Base-by-base conservation (phyloP, 768 basidiomycete species). In the Lactifluus hygrophoroides region DNA sequence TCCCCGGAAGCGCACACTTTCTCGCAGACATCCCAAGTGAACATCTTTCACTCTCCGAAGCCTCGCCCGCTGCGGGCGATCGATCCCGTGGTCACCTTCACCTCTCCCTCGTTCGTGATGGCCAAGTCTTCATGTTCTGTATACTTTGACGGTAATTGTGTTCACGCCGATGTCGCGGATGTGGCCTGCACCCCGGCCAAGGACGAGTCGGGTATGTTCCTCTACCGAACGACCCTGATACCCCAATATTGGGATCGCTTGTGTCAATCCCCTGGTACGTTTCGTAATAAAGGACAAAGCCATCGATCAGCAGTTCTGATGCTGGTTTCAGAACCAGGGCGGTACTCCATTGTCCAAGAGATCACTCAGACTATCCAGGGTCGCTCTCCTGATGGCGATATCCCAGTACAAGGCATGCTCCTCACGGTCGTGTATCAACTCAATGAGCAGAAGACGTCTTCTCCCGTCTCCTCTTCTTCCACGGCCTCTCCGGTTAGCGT, bases 221-320 rank as follows among this genome's bases (percentile, higher is more conserved):
- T 88, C 32, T 88, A 89, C 70, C 79, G 75, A 57, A 84, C 83
- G 3, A 60, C 76, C 1, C 75, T 89, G 27, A 80, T 81, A 6
- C 87, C 87, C 4, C 74, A 74, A 46, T 88, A 79, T 65, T 89
- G 87, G 87, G 71, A 75, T 17, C 77, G 74, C 21, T 74, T 89
- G 56, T 78, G 78, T 53, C 71, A 75, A 61, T 78, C 79, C 52
- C 61, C 75, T 63, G 82, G 87, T 86, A 64, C 54, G 77, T 66
- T 10, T 23, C 48, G 5, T 21, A 25, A 25, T 30, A 48, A 37
- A 55, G 57, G 35, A 28, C 14, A 30, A 25, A 23, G 11, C 27
- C 13, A 40, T 53, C 19, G 54, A 53, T 53, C 57, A 44, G n/a
- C 8, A 44, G 21, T 45, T 23, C 38, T 60, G 49, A 60, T 23